Conservation (phyloP, 1,139 yeast species). For the Geotrichum carabidarum region DNA sequence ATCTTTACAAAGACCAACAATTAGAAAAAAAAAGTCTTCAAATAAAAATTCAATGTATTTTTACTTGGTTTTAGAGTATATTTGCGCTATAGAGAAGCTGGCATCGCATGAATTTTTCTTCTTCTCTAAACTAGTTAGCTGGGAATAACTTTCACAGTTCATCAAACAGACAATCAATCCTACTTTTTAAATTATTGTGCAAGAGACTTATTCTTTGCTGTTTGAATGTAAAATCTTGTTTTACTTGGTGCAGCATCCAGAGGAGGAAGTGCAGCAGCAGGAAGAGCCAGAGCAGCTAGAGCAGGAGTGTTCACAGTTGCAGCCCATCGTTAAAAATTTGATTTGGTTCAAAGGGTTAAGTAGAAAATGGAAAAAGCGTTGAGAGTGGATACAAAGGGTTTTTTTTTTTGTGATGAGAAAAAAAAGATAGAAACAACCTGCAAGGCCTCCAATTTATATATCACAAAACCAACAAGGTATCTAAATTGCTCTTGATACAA, state of each 20-base stretch:
- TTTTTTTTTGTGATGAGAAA: not conserved
- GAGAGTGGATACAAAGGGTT: not conserved
- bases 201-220: not conserved
- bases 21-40: not conserved
- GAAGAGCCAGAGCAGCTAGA: constrained; percentile 5
- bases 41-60: not conserved
- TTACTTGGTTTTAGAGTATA: not conserved
- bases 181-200: not conserved
- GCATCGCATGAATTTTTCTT: not conserved
- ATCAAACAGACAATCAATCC: not conserved
- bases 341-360: not conserved
- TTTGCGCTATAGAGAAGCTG: not conserved
- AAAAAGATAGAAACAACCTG: not conserved
- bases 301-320: constrained; percentile 4
- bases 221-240: not conserved
- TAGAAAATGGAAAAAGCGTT: not conserved
- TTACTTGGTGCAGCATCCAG: constrained; percentile 3
- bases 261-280: constrained; percentile 2
- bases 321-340: not conserved
- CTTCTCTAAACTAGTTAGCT: not conserved
- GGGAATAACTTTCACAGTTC: not conserved
- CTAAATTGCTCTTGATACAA: not conserved
- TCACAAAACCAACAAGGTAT: not conserved
- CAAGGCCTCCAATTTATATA: not conserved
- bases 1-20: not conserved